Percentiles rank a stretch among this genome's conserved stretches.
phyloP scores from a whole-genome alignment of 495 filamentous ascomycete species.

The Aspergillus hancockii region DNA sequence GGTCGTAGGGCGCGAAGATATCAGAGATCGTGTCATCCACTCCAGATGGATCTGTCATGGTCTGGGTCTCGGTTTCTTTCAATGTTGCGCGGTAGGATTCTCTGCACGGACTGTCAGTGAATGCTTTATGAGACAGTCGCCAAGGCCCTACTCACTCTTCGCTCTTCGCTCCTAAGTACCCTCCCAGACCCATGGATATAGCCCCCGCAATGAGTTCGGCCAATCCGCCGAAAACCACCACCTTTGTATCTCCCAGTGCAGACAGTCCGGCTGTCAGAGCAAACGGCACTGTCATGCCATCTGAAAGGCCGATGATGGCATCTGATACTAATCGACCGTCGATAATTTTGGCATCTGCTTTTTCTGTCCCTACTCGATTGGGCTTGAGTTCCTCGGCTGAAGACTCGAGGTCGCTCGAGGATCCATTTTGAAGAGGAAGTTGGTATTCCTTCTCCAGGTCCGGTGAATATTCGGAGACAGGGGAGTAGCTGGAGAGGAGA shows the following conservation, averaged over 20 bases:
- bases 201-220: conserved; percentile 60
- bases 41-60: conserved; percentile 36
- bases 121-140: not conserved
- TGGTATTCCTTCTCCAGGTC: conserved; percentile 40
- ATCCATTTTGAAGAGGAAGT: conserved; percentile 22
- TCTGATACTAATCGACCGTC: conserved; percentile 58
- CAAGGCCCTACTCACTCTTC: conserved; percentile 53
- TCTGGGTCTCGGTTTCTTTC: conserved; percentile 45
- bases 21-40: conserved; percentile 43
- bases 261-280: conserved; percentile 59
- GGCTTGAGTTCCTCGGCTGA: conserved; percentile 15
- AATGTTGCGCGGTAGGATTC: conserved; percentile 55
- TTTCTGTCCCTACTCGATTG: conserved; percentile 10
- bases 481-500: conserved; percentile 42
- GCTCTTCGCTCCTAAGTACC: conserved; percentile 67
- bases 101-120: conserved; percentile 23
- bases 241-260: conserved; percentile 52
- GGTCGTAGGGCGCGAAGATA: conserved; percentile 57
- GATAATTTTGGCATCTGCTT: conserved; percentile 29
- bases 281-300: conserved; percentile 63
- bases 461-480: conserved; percentile 32
- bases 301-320: conserved; percentile 61
- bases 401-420: conserved; percentile 25
- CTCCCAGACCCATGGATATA: conserved; percentile 61
- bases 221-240: conserved; percentile 59